These are phyloP conservation scores for Lactarius sanguifluus DNA, from an alignment of 768 basidiomycete genomes.

Conservation along the genomic window DNA sequence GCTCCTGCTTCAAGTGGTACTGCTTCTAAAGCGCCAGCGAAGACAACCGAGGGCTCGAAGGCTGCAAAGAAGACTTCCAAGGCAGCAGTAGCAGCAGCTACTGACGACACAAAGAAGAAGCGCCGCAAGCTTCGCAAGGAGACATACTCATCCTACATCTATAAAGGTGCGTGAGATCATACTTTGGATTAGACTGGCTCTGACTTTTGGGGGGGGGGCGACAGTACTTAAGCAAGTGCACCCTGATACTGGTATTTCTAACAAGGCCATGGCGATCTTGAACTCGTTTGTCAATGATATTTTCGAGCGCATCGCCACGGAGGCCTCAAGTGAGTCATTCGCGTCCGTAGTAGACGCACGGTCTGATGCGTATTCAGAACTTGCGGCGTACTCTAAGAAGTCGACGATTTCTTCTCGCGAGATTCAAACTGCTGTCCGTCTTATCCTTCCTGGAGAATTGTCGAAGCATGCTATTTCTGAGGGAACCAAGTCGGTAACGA, in stretches of 20 bases:
- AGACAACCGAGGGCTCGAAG: constrained; percentile 48
- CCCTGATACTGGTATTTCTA: constrained; percentile 98
- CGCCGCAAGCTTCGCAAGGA: constrained; percentile 86
- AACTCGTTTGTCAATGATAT: constrained; percentile 95
- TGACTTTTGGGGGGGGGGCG: neutral
- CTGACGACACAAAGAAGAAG: constrained; percentile 76
- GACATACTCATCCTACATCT: constrained; percentile 94
- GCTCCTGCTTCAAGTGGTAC: constrained; percentile 65
- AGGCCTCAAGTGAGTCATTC: constrained; percentile 70
- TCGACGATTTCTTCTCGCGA: constrained; percentile 98
- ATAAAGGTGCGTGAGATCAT: constrained; percentile 62
- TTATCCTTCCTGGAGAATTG: constrained; percentile 95
- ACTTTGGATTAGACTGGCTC: constrained; percentile 15
- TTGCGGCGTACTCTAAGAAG: constrained; percentile 98
- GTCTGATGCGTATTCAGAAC: constrained; percentile 52
- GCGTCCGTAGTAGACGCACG: neutral
- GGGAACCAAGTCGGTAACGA: constrained; percentile 77
- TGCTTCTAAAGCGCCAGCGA: constrained; percentile 61
- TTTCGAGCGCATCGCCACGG: constrained; percentile 88
- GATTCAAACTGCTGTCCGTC: constrained; percentile 93
- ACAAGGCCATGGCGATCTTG: constrained; percentile 91
- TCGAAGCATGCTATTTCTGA: constrained; percentile 99
- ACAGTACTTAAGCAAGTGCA: constrained; percentile 95
- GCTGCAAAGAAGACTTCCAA: constrained; percentile 60
- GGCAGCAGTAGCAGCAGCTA: constrained; percentile 55